Base-by-base conservation (phyloP, 2,329 filamentous ascomycete species). In the Sphaerostilbella broomeana region DNA sequence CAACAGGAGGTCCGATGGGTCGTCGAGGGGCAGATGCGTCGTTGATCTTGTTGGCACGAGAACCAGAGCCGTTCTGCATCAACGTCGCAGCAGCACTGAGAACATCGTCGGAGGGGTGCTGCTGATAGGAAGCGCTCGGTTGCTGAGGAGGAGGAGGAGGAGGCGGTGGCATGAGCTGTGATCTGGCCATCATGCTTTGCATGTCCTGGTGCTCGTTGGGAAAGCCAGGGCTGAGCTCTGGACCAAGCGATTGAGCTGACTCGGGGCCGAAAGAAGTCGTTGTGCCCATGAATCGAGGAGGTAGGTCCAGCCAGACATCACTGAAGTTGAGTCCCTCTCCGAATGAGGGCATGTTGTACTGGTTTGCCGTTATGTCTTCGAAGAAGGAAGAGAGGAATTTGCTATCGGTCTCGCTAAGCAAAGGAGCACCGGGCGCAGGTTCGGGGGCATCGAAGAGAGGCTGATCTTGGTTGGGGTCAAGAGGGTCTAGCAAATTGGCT, bases 211-310 rank as follows among this genome's bases (percentile, higher is more conserved):
- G 41, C 11, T 54, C 47, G 20, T 40, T 40, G 11, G 47, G n/a
- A 22, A 43, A 52, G 11, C 28, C 38, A 22, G 51, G 44, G 29
- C 48, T 41, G 12, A 49, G 32, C 16, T 51, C 53, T 17, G 50
- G 52, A 10, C 42, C 32, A 15, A 51, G 29, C 8, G 56, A 47
- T 7, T 19, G 52, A 1, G 24, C 49, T 11, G 65, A 61, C 24
- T 75, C 72, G 35, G 75, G 70, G 13, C 78, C 77, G 47, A 75
- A 74, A 3, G 77, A 81, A 15, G 79, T 81, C 1, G 74, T 67
- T 10, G 79, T 77, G 35, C 79, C 79, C 62, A 84, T 74, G 47
- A 84, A 78, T 34, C 70, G 70, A 2, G 79, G 79, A 5, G 79
- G 80, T 15, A 82, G 62, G 43, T 77, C 74, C 32, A 68, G 58